Percentiles rank a stretch among this genome's conserved stretches.
These are phyloP conservation scores for Didymella exigua DNA, from an alignment of 2,329 filamentous ascomycete genomes.

Conservation along the genomic window DNA sequence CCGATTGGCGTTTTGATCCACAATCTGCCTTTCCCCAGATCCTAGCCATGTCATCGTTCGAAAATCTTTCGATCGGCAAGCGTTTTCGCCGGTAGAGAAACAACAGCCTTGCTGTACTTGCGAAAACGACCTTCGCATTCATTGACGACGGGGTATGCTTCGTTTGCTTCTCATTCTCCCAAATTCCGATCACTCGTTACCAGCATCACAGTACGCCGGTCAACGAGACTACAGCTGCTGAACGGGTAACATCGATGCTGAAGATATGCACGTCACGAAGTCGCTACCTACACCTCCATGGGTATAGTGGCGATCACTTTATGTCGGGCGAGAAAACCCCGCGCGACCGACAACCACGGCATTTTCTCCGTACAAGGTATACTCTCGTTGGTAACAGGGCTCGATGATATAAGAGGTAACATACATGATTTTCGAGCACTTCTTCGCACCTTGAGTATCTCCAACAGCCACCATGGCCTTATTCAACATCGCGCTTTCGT, in stretches of 20 bases:
- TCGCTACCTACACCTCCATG: slow-evolving; percentile 4
- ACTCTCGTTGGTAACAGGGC: neutral
- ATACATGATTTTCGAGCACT: neutral
- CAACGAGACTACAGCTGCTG: neutral
- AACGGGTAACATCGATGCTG: neutral
- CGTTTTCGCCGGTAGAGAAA: neutral
- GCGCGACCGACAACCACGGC: slow-evolving; percentile 5
- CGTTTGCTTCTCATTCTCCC: neutral
- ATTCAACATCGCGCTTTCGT: slow-evolving; percentile 1
- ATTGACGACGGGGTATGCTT: too few relatives aligned
- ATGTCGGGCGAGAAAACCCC: neutral
- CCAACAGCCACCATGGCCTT: neutral
- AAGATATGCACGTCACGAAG: neutral
- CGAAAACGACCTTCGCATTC: neutral
- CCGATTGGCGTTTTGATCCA: neutral
- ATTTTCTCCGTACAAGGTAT: slow-evolving; percentile 4
- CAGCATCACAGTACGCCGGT: neutral
- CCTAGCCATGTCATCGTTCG: neutral
- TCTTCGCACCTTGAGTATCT: neutral
- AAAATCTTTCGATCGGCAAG: neutral
- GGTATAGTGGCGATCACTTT: neutral
- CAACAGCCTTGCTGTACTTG: neutral
- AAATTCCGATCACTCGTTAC: neutral
- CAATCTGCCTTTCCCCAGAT: neutral
- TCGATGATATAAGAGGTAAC: neutral